Conservation (phyloP, 106 monocot species). For the Dendrobium chrysotoxum region DNA sequence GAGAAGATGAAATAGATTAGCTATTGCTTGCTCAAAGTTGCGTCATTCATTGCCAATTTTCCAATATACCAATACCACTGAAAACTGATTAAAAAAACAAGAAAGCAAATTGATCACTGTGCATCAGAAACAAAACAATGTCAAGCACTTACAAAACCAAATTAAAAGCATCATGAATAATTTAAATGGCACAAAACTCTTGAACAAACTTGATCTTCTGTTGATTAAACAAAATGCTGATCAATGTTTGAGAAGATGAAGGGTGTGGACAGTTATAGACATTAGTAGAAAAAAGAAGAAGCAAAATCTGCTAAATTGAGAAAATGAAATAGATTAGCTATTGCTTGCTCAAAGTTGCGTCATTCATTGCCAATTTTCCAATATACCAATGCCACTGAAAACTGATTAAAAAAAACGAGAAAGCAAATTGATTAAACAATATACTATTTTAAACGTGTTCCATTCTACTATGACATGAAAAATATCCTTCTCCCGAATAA, state of each 20-base stretch:
- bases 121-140: not conserved
- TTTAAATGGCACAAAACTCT: not conserved
- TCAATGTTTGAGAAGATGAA: too few relatives aligned
- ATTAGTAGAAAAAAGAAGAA: too few relatives aligned
- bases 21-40: too few relatives aligned
- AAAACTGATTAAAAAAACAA: too few relatives aligned
- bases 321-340: too few relatives aligned
- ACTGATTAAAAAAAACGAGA: not conserved
- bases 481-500: not conserved
- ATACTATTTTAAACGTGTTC: not conserved
- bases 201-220: not conserved
- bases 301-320: too few relatives aligned
- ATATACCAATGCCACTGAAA: not conserved
- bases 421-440: not conserved
- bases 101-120: too few relatives aligned
- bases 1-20: too few relatives aligned
- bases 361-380: too few relatives aligned
- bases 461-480: not conserved
- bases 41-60: too few relatives aligned
- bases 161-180: not conserved
- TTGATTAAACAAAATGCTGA: not conserved
- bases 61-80: not conserved
- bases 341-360: too few relatives aligned
- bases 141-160: not conserved
- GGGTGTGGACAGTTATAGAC: too few relatives aligned